A percentile compares a stretch with the other conserved stretches of the same genome.
Conservation (phyloP, 768 basidiomycete species). For the Rhizopogon sp. region DNA sequence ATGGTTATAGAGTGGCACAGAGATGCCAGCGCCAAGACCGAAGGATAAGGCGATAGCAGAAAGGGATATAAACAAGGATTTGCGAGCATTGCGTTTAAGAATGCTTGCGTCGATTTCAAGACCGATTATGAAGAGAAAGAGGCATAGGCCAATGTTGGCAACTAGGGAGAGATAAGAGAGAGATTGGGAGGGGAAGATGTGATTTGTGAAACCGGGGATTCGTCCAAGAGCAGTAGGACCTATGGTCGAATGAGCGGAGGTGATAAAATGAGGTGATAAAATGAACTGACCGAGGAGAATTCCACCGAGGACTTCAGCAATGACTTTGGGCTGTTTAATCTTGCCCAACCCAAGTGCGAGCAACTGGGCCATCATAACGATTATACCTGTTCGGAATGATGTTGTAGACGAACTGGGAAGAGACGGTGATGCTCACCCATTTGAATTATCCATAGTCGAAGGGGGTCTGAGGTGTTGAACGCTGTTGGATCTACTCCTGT, state of each 20-base stretch:
- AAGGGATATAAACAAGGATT: constrained; percentile 63
- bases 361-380: constrained; percentile 73
- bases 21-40: constrained; percentile 72
- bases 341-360: constrained; percentile 69
- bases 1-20: constrained; percentile 67
- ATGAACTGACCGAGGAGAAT: constrained; percentile 65
- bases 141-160: constrained; percentile 83
- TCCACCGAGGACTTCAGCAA: constrained; percentile 82
- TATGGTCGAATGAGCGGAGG: constrained; percentile 22
- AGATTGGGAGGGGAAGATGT: constrained; percentile 75
- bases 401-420: constrained; percentile 1
- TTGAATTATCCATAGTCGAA: constrained; percentile 77
- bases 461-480: constrained; percentile 62
- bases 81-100: constrained; percentile 69
- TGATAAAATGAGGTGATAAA: constrained; percentile 23
- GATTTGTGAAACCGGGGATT: constrained; percentile 82
- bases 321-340: constrained; percentile 81
- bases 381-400: constrained; percentile 50
- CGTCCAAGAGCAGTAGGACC: constrained; percentile 62
- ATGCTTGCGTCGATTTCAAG: constrained; percentile 82
- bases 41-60: constrained; percentile 88
- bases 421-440: constrained; percentile 44
- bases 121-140: constrained; percentile 92
- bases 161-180: constrained; percentile 77
- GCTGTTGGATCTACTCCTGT: constrained; percentile 68